Conservation (phyloP, 768 basidiomycete species). For the Rubroboletus pulcherrimus region DNA sequence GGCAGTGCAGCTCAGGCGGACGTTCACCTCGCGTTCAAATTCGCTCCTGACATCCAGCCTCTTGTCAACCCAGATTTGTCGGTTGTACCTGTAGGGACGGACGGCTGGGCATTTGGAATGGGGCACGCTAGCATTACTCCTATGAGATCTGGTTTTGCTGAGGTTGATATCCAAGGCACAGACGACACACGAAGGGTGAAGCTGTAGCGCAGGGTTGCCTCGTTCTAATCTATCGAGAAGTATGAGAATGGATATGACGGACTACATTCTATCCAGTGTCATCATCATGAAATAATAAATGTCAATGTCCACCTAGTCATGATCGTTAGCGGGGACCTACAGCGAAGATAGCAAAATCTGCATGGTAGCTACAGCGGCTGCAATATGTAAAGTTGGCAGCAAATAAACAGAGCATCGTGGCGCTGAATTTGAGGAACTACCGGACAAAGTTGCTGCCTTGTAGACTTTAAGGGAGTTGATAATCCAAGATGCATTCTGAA, state of each 20-base stretch:
- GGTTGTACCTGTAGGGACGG: conserved; percentile 69
- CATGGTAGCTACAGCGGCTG: conserved; percentile 1
- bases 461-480: conserved; percentile 80
- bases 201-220: conserved; percentile 44
- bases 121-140: conserved; percentile 78
- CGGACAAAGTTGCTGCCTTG: conserved; percentile 48
- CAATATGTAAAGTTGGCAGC: conserved; percentile 10
- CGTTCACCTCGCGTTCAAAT: conserved; percentile 63
- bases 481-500: conserved; percentile 75
- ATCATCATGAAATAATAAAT: conserved; percentile 9
- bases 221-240: neutral
- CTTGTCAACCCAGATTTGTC: conserved; percentile 59
- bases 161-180: conserved; percentile 28
- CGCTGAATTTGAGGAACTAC: conserved; percentile 27
- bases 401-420: conserved; percentile 2
- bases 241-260: neutral
- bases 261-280: conserved; percentile 8
- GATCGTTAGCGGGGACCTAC: conserved; percentile 7
- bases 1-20: conserved; percentile 16
- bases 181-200: conserved; percentile 12
- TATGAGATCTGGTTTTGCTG: conserved; percentile 69
- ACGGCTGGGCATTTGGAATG: conserved; percentile 74
- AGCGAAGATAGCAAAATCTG: conserved; percentile 15
- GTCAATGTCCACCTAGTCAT: neutral
- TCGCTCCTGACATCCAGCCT: conserved; percentile 64